Conservation (phyloP, 2,329 filamentous ascomycete species). For the Coniochaeta hoffmannii region DNA sequence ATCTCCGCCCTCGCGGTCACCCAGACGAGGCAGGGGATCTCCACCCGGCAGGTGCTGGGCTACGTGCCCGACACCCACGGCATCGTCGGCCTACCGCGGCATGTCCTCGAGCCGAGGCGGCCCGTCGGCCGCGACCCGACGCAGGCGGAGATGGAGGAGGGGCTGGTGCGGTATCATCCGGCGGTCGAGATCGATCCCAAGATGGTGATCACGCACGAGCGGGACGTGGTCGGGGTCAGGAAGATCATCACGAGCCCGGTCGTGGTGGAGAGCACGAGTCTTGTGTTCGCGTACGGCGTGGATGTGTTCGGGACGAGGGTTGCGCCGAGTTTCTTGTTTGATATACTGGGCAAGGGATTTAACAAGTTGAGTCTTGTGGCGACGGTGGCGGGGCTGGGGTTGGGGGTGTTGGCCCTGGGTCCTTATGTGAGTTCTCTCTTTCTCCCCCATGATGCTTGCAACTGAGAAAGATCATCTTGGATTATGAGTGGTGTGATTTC, state of each 20-base stretch:
- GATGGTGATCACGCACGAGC: constrained; percentile 70
- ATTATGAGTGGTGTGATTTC: background rate
- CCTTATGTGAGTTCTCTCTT: constrained; percentile 64
- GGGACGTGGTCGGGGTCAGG: constrained; percentile 70
- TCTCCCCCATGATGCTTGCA: background rate
- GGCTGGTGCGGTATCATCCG: constrained; percentile 68
- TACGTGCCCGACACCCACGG: constrained; percentile 66
- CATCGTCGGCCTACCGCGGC: constrained; percentile 72
- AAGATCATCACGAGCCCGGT: constrained; percentile 70
- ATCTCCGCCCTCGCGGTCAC: constrained; percentile 76
- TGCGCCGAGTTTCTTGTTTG: constrained; percentile 83
- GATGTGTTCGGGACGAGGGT: constrained; percentile 85
- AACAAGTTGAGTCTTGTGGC: constrained; percentile 79
- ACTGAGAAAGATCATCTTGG: background rate
- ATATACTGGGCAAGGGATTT: constrained; percentile 88
- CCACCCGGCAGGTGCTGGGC: constrained; percentile 72
- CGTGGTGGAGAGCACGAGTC: constrained; percentile 81
- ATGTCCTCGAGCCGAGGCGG: constrained; percentile 75
- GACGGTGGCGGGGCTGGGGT: constrained; percentile 73
- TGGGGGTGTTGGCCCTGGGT: constrained; percentile 69
- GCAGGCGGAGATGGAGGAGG: constrained; percentile 73
- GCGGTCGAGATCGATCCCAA: constrained; percentile 78
- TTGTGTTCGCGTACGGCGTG: constrained; percentile 80
- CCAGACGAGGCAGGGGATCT: constrained; percentile 87
- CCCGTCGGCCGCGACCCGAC: constrained; percentile 81